phyloP scores from a whole-genome alignment of 2,329 filamentous ascomycete species.

The Chaetomiaceae sp. region DNA sequence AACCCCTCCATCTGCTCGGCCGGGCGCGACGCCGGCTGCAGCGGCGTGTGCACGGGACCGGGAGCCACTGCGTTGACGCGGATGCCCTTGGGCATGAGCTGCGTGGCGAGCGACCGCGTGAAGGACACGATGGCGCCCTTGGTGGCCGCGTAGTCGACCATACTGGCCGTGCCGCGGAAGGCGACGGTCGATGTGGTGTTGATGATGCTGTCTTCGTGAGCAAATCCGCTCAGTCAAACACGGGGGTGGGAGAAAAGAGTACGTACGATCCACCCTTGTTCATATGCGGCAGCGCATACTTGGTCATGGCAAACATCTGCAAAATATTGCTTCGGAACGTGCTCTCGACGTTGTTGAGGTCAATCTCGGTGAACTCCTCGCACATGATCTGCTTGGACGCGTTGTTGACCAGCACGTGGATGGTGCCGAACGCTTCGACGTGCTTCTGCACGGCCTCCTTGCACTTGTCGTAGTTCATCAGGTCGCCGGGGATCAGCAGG shows the following conservation, averaged over 20 bases:
- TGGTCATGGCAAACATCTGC: constrained; percentile 56
- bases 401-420: constrained; percentile 56
- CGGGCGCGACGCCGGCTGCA: constrained; percentile 40
- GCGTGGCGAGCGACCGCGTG: constrained; percentile 48
- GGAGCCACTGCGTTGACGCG: constrained; percentile 47
- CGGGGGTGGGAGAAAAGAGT: too few species aligned
- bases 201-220: constrained; percentile 50
- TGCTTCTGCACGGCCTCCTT: constrained; percentile 49
- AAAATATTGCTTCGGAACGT: constrained; percentile 55
- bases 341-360: constrained; percentile 51
- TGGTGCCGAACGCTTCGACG: constrained; percentile 42
- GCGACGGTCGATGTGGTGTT: constrained; percentile 52
- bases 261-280: constrained; percentile 39
- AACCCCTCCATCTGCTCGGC: constrained; percentile 44
- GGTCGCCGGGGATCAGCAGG: constrained; percentile 44
- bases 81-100: constrained; percentile 53
- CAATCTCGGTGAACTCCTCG: constrained; percentile 48
- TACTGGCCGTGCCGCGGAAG: constrained; percentile 46
- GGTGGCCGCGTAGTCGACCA: constrained; percentile 54
- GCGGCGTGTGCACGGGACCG: constrained; percentile 41
- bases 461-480: constrained; percentile 48
- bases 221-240: too few species aligned
- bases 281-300: constrained; percentile 54
- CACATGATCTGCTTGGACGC: constrained; percentile 54
- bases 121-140: constrained; percentile 57